These are phyloP conservation scores for Claviceps sp. DNA, from an alignment of 2,329 filamentous ascomycete species.

Conservation along the genomic window DNA sequence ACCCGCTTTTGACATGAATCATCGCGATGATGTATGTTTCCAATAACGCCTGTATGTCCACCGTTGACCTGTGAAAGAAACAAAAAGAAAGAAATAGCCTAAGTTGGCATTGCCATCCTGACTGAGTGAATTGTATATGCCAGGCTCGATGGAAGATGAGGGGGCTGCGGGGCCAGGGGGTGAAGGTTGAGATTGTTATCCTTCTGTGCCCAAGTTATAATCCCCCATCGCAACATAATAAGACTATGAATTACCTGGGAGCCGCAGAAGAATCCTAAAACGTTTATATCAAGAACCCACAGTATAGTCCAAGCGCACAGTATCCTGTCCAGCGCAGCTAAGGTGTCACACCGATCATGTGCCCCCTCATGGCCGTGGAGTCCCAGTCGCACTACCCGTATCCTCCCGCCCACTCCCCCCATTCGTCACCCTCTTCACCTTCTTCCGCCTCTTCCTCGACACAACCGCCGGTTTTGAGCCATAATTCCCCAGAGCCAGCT, in stretches of 20 bases:
- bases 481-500: slow-evolving; percentile 62
- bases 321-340: neutral
- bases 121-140: neutral
- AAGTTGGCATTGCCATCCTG: neutral
- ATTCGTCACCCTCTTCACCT: slow-evolving; percentile 45
- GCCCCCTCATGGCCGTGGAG: slow-evolving; percentile 31
- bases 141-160: neutral
- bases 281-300: neutral
- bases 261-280: neutral
- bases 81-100: neutral
- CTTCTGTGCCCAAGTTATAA: neutral
- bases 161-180: neutral
- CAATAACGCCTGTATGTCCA: neutral
- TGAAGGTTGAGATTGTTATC: neutral
- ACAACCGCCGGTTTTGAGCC: slow-evolving; percentile 66
- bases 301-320: neutral
- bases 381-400: slow-evolving; percentile 46
- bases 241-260: neutral
- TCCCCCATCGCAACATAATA: neutral
- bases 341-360: neutral
- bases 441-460: slow-evolving; percentile 60
- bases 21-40: slow-evolving; percentile 5
- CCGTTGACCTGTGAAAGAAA: neutral
- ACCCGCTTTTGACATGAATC: slow-evolving; percentile 1
- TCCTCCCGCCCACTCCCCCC: slow-evolving; percentile 36